Conservation (phyloP, 805 yeast species). For the Kluyveromyces dobzhanskii region DNA sequence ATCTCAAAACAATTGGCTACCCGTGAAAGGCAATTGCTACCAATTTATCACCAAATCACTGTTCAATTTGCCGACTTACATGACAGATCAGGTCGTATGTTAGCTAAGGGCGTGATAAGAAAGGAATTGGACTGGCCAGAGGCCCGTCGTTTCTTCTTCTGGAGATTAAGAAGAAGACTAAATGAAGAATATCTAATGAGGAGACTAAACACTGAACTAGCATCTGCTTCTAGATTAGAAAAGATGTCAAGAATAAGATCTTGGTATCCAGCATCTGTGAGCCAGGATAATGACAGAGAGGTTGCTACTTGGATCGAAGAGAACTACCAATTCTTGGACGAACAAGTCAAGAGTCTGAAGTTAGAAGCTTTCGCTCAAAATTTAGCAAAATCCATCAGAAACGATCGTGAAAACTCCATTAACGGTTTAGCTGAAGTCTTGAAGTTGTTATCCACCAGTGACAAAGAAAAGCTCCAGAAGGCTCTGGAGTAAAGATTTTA, state of each 20-base stretch:
- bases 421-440: constrained; percentile 49
- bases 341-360: constrained; percentile 54
- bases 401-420: constrained; percentile 44
- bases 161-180: constrained; percentile 95
- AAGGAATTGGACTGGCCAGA: constrained; percentile 79
- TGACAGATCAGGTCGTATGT: constrained; percentile 96
- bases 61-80: constrained; percentile 97
- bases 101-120: constrained; percentile 85
- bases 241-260: constrained; percentile 80
- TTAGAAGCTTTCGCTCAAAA: constrained; percentile 58
- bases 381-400: constrained; percentile 50
- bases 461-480: constrained; percentile 37
- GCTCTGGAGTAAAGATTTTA: constrained; percentile 23
- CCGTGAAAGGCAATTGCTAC: constrained; percentile 74
- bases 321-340: constrained; percentile 56
- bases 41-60: constrained; percentile 85
- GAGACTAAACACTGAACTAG: constrained; percentile 57
- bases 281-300: constrained; percentile 61
- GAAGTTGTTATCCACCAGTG: constrained; percentile 44
- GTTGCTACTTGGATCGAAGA: constrained; percentile 84
- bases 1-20: constrained; percentile 58
- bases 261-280: constrained; percentile 69
- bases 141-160: constrained; percentile 94
- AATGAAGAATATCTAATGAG: constrained; percentile 83
- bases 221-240: constrained; percentile 61